These are phyloP conservation scores for Conoideocrella luteorostrata DNA, from an alignment of 2,329 filamentous ascomycete species.

Conservation along the genomic window DNA sequence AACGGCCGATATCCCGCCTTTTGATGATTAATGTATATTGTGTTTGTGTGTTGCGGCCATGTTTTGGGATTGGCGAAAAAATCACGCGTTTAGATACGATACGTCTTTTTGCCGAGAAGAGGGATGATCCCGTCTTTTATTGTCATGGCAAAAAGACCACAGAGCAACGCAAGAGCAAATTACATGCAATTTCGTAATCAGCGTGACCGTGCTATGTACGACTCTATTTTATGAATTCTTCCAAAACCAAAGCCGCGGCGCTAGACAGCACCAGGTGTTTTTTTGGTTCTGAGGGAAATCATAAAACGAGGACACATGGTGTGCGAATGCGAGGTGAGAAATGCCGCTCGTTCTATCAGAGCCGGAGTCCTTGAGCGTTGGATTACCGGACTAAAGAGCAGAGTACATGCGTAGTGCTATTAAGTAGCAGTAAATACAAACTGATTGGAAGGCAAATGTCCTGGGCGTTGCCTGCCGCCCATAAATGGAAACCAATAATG, in stretches of 20 bases:
- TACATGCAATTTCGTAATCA: background rate
- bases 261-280: constrained; percentile 9
- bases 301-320: constrained; percentile 17
- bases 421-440: too few relatives aligned
- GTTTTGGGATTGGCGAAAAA: background rate
- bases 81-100: constrained; percentile 59
- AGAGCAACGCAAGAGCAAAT: constrained; percentile 52
- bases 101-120: constrained; percentile 46
- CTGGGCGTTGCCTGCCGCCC: too few relatives aligned
- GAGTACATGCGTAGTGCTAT: constrained; percentile 59
- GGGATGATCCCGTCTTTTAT: background rate
- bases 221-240: background rate
- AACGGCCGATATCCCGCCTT: background rate
- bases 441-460: too few relatives aligned
- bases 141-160: constrained; percentile 53
- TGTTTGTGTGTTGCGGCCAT: too few relatives aligned
- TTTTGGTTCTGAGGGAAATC: constrained; percentile 22
- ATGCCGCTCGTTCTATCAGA: constrained; percentile 55
- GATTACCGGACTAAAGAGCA: constrained; percentile 56
- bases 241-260: constrained; percentile 3
- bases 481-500: too few relatives aligned
- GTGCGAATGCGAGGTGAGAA: background rate
- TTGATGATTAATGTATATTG: too few relatives aligned
- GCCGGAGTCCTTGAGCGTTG: constrained; percentile 51
- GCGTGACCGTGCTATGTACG: background rate